Evolutionary conservation across 2,329 filamentous ascomycete species (phyloP).

Genomic region (Dactylellina leptospora): DNA sequence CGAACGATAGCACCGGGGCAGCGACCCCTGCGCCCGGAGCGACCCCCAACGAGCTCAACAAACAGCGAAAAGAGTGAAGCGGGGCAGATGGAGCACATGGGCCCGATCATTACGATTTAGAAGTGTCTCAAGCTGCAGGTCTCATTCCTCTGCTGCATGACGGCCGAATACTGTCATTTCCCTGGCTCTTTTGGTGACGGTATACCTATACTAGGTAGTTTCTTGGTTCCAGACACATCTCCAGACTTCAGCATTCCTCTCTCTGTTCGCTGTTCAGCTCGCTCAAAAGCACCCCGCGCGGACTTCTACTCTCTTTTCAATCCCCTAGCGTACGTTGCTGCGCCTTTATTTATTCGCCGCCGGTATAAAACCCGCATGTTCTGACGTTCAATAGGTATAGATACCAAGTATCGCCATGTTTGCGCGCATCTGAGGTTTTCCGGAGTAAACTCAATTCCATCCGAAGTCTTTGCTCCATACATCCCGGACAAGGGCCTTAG

Average conservation of each 20-base stretch:
- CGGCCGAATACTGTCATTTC: slow-evolving; percentile 43
- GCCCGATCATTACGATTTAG: not conserved
- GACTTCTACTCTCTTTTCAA: not conserved
- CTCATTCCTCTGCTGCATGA: slow-evolving; percentile 47
- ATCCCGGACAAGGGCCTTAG: not conserved
- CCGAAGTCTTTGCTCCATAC: slow-evolving; percentile 11
- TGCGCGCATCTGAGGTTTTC: slow-evolving; percentile 28
- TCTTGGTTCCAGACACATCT: not conserved
- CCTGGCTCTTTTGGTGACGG: slow-evolving; percentile 4
- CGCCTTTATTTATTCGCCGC: no score
- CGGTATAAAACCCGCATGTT: not conserved
- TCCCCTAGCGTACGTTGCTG: not conserved
- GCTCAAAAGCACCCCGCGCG: slow-evolving; percentile 5
- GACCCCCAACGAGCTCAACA: slow-evolving; percentile 7
- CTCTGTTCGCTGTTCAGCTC: not conserved
- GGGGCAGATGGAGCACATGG: slow-evolving; percentile 23
- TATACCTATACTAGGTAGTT: not conserved
- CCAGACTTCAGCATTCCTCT: slow-evolving; percentile 9
- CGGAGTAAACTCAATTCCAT: slow-evolving; percentile 17
- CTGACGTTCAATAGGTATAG: slow-evolving; percentile 17
- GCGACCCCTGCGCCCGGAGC: no score
- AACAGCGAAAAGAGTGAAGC: not conserved
- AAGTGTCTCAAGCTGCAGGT: slow-evolving; percentile 18
- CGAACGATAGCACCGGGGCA: not conserved
- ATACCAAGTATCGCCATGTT: slow-evolving; percentile 43